These are phyloP conservation scores for Hibiscus mutabilis DNA, from an alignment of 345 rosid species.

Conservation along the genomic window DNA sequence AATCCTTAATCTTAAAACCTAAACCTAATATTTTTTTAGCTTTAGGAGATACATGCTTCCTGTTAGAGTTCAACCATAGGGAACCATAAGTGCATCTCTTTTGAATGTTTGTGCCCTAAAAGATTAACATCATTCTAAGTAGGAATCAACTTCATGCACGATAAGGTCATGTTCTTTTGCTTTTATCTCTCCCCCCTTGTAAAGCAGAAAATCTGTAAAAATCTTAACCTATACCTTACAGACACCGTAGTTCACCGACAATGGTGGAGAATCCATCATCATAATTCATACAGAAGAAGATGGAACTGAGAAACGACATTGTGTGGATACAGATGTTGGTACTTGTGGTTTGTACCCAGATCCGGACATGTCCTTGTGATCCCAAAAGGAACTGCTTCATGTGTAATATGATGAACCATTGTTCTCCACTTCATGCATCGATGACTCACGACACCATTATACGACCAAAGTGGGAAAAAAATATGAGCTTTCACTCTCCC, in stretches of 20 bases:
- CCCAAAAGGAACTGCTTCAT: constrained; percentile 11
- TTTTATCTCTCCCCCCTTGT: neutral
- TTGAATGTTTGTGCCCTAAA: constrained; percentile 1
- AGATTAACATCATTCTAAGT: neutral
- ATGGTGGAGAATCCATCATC: neutral
- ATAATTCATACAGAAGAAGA: neutral
- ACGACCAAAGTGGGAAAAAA: neutral
- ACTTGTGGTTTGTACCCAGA: constrained; percentile 22
- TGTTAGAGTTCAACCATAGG: neutral
- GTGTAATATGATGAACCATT: constrained; percentile 8
- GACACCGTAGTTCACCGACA: constrained; percentile 5
- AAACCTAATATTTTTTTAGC: too few relatives aligned
- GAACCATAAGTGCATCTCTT: neutral
- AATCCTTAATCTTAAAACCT: too few relatives aligned
- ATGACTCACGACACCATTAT: constrained; percentile 12
- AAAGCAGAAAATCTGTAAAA: neutral
- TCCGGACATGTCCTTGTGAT: constrained; percentile 22
- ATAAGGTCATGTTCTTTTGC: neutral
- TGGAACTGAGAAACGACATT: neutral
- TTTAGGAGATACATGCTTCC: too few relatives aligned
- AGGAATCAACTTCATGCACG: neutral
- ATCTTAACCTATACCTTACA: neutral
- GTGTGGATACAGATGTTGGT: constrained; percentile 16
- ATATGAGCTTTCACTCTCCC: neutral
- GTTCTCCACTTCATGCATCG: constrained; percentile 16